Percentiles rank a stretch among this genome's conserved stretches.
Evolutionary conservation across 805 yeast genomes (phyloP).

Genomic region (Saturnispora zaruensis): DNA sequence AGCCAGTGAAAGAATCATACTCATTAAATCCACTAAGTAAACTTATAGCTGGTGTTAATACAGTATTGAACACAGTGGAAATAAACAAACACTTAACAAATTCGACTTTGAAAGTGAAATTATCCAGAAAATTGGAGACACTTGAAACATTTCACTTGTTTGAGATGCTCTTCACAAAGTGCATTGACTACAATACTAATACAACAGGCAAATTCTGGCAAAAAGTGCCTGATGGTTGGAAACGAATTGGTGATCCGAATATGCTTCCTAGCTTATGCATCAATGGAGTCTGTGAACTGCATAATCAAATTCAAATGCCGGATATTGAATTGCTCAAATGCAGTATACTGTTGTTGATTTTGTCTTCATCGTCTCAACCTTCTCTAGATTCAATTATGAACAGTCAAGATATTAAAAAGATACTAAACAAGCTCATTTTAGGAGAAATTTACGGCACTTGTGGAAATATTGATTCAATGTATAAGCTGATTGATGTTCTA

Average conservation of each 20-base stretch:
- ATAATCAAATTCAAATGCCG: background rate
- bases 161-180: background rate
- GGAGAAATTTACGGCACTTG: slow-evolving; percentile 2
- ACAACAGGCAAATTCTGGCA: background rate
- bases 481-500: background rate
- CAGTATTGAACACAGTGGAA: background rate
- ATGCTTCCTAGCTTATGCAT: background rate
- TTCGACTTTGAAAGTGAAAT: background rate
- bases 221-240: background rate
- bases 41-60: background rate
- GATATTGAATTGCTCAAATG: slow-evolving; percentile 4
- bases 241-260: background rate
- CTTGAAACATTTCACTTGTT: background rate
- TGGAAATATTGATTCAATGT: slow-evolving; percentile 2
- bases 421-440: slow-evolving; percentile 1
- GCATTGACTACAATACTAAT: background rate
- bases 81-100: background rate
- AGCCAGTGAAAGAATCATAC: background rate
- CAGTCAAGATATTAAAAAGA: background rate
- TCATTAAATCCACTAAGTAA: background rate
- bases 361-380: background rate
- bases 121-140: background rate
- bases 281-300: background rate
- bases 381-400: background rate
- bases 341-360: background rate